A percentile compares a stretch with the other conserved stretches of the same genome.
phyloP scores from a whole-genome alignment of 2,329 filamentous ascomycete genomes.

The Aspergillus pseudoterreus region DNA sequence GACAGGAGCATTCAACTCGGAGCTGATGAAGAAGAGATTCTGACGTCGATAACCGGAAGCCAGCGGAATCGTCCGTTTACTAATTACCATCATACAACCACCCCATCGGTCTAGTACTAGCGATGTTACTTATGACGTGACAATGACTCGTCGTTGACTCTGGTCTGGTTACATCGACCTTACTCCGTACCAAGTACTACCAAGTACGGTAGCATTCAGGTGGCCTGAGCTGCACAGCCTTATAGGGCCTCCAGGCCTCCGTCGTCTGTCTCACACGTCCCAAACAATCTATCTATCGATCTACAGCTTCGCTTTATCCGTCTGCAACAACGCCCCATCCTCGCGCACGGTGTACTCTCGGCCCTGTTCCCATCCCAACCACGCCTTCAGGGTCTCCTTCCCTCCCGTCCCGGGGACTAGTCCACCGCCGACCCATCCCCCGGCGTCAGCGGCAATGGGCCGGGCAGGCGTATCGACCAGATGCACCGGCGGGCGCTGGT shows the following conservation, averaged over 20 bases:
- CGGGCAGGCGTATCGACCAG: constrained; percentile 68
- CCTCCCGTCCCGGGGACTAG: constrained; percentile 69
- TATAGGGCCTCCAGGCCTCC: background rate
- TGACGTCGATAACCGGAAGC: background rate
- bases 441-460: constrained; percentile 54
- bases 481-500: constrained; percentile 44
- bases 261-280: background rate
- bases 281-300: background rate
- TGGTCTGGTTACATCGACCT: background rate
- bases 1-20: background rate
- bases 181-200: background rate
- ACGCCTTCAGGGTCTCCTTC: constrained; percentile 63
- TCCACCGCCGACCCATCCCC: constrained; percentile 62
- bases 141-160: background rate
- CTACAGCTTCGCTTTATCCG: constrained; percentile 28
- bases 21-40: background rate
- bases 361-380: constrained; percentile 75
- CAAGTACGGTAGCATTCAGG: background rate
- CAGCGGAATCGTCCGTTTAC: background rate
- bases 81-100: background rate
- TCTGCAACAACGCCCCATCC: constrained; percentile 58
- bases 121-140: background rate
- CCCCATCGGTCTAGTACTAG: background rate
- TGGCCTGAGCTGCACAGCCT: background rate
- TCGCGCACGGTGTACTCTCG: constrained; percentile 63